Conservation (phyloP, 495 filamentous ascomycete genomes). For the Massariosphaeria phaeospora region DNA sequence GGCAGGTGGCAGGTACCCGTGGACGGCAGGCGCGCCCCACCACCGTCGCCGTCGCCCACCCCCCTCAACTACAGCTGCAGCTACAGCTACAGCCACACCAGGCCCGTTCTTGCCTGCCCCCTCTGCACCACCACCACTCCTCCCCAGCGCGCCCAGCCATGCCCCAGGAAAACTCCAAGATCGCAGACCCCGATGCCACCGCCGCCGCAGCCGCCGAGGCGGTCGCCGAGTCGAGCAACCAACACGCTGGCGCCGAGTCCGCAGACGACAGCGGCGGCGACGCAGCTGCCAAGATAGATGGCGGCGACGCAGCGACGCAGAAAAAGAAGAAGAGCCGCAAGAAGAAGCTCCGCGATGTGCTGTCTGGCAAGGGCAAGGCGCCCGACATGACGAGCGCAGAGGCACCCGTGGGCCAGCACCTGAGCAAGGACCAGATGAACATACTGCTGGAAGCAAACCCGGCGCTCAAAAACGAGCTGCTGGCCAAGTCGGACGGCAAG, state of each 20-base stretch:
- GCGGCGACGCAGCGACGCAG: slow-evolving; percentile 22
- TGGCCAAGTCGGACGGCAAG: slow-evolving; percentile 36
- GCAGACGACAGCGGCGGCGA: slow-evolving; percentile 26
- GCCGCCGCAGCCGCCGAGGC: slow-evolving; percentile 26
- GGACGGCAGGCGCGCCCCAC: too few relatives aligned
- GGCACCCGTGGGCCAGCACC: slow-evolving; percentile 16
- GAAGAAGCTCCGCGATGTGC: slow-evolving; percentile 44
- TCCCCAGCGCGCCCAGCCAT: too few relatives aligned
- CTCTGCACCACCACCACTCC: too few relatives aligned
- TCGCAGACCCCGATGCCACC: slow-evolving; percentile 18
- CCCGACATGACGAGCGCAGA: slow-evolving; percentile 1
- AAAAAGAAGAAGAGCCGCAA: slow-evolving; percentile 44
- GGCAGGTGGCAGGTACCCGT: too few relatives aligned
- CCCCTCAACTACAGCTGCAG: too few relatives aligned
- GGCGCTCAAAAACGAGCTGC: slow-evolving; percentile 53
- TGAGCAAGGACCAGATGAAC: slow-evolving; percentile 37
- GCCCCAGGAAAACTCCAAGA: slow-evolving; percentile 30
- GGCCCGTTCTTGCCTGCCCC: too few relatives aligned
- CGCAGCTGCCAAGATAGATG: slow-evolving; percentile 16
- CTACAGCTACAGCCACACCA: too few relatives aligned
- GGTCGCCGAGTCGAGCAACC: slow-evolving; percentile 23
- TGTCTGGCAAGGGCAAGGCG: slow-evolving; percentile 23
- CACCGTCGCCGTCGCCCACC: too few relatives aligned
- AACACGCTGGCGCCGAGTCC: slow-evolving; percentile 10
- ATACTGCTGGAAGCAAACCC: slow-evolving; percentile 57